Conservation (phyloP, 192 early-diverging fungal genomes). For the Irineochytrium annulatum region DNA sequence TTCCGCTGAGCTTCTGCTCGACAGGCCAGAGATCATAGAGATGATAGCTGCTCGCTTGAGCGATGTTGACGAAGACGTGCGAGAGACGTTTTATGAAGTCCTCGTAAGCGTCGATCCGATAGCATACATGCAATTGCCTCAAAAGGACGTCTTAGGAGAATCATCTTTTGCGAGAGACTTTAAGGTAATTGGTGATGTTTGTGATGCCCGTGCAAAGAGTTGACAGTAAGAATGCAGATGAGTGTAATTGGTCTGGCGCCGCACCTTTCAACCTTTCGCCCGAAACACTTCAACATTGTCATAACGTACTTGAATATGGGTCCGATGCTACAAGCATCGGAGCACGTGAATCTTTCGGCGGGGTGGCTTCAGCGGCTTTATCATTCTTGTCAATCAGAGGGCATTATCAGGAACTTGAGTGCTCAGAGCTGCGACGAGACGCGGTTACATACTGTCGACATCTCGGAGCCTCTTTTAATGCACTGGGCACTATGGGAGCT, state of each 20-base stretch:
- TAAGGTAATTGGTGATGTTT: conserved; percentile 5
- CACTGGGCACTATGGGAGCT: conserved; percentile 77
- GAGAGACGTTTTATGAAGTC: conserved; percentile 13
- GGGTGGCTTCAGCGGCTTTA: conserved; percentile 38
- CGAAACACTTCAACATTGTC: conserved; percentile 62
- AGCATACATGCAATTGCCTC: too few species aligned
- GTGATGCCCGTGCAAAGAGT: too few species aligned
- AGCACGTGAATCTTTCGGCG: conserved; percentile 3
- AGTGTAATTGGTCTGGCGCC: conserved; percentile 36
- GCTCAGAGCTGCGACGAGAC: not conserved
- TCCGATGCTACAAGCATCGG: conserved; percentile 2
- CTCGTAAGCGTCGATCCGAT: too few species aligned
- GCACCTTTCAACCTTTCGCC: conserved; percentile 58
- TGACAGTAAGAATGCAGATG: not conserved
- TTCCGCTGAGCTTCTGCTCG: too few species aligned
- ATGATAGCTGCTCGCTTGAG: conserved; percentile 12
- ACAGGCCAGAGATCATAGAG: not conserved
- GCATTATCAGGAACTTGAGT: not conserved
- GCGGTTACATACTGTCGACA: conserved; percentile 7
- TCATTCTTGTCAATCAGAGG: conserved; percentile 48
- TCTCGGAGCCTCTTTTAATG: conserved; percentile 46
- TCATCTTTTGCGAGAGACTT: not conserved
- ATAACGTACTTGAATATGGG: conserved; percentile 51
- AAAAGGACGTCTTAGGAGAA: too few species aligned
- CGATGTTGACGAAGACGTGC: conserved; percentile 30